These are phyloP conservation scores for Dimargaris cristalligena DNA, from an alignment of 192 early-diverging fungal species.

Conservation along the genomic window DNA sequence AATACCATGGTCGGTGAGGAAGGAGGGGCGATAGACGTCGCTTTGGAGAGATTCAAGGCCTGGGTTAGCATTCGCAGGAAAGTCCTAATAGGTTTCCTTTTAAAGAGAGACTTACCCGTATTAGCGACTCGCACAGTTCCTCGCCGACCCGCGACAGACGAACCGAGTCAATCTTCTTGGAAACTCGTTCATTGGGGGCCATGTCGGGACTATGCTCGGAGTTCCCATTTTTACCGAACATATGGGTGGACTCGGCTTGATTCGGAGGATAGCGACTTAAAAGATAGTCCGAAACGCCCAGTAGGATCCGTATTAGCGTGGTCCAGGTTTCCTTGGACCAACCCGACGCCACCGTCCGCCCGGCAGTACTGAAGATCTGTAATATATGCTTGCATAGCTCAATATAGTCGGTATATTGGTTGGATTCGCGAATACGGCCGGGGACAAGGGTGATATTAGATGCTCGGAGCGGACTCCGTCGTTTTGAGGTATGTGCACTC, in stretches of 20 bases:
- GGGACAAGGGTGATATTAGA: conserved; percentile 1
- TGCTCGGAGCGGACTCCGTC: not conserved
- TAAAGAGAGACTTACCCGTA: conserved; percentile 40
- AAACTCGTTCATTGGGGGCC: too few species aligned
- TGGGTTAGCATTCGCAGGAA: too few species aligned
- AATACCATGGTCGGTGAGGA: too few species aligned
- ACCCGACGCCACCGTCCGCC: conserved; percentile 32
- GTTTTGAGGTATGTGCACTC: not conserved
- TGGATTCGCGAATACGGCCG: conserved; percentile 15
- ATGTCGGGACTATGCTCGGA: too few species aligned
- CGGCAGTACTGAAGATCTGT: conserved; percentile 39
- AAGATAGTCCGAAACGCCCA: conserved; percentile 60
- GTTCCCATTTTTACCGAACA: too few species aligned
- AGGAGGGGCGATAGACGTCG: too few species aligned
- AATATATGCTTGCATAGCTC: conserved; percentile 60
- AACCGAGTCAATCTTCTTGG: not conserved
- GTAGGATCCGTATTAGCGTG: conserved; percentile 57
- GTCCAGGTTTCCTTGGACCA: conserved; percentile 66
- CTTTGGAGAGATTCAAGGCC: too few species aligned
- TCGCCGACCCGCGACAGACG: conserved; percentile 44
- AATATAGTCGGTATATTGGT: conserved; percentile 36
- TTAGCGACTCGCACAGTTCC: conserved; percentile 52
- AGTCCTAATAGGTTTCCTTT: too few species aligned
- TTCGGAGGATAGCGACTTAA: too few species aligned
- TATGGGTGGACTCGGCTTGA: too few species aligned